Evolutionary conservation across 2,329 filamentous ascomycete species (phyloP), one percentile per base, ranked within the genome.

Genomic region (Fusarium sororula): DNA sequence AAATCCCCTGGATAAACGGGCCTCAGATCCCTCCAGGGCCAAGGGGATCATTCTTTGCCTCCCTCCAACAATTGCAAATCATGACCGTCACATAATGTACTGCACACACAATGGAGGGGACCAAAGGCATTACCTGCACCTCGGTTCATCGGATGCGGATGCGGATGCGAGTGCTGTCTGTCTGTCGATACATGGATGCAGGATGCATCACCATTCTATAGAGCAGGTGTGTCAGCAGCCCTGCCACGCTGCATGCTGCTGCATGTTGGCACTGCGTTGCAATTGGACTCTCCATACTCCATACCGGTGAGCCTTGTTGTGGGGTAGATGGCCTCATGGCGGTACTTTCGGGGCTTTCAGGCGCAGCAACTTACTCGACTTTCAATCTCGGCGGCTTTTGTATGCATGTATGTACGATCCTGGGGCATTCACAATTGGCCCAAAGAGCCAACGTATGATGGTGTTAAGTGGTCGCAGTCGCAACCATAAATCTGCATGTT

Each of bases 271-370:
- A 42, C 41, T 51, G 66, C 54, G 18, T 32, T 37, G 42, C 63
- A 68, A 74, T 73, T 73, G 71, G 70, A 55, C 71, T 74, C 59
- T 59, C 71, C 71, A 74, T 44, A 47, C 50, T 61, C 71, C 71
- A 73, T 74, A 73, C 71, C 71, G 71, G 71, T 73, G 71, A 74
- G 70, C 61, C 42, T 38, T 60, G 54, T 39, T 73, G 71, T 73
- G 71, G 71, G 71, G 70, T 71, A 74, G 70, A 69, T 68, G 70
- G 66, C 66, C 70, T 73, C 71, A 71, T 50, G 54, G 47, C 24
- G 56, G 42, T 61, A 48, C 42, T 58, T 71, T 70, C 55, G 37
- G 44, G 66, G 56, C 56, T 61, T 61, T 66, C 51, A 45, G 42
- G 55, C 50, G 66, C 60, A 50, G 68, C 45, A 68, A 7, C 13